phyloP scores from a whole-genome alignment of 108 stramenopile genomes.

The Asterionellopsis glacialis region DNA sequence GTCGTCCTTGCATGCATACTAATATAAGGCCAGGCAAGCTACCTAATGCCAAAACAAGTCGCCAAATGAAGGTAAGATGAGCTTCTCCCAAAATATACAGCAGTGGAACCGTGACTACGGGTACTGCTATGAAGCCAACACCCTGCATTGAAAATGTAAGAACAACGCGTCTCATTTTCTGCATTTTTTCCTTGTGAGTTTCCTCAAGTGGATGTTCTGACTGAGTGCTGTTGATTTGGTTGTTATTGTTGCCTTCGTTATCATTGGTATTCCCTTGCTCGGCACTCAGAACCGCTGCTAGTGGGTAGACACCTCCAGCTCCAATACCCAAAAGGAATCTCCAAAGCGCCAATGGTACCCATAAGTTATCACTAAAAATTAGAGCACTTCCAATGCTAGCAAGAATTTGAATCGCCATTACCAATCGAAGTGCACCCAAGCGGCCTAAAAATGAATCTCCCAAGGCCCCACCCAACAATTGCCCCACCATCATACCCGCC shows the following conservation, averaged over 20 bases:
- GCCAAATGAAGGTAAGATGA: slow-evolving; percentile 60
- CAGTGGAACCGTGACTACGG: slow-evolving; percentile 42
- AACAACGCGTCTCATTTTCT: slow-evolving; percentile 51
- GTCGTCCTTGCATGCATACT: slow-evolving; percentile 28
- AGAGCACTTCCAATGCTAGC: slow-evolving; percentile 58
- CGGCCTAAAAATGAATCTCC: slow-evolving; percentile 71
- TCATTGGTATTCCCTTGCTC: slow-evolving; percentile 32
- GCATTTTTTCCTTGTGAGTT: background rate
- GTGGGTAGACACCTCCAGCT: slow-evolving; percentile 82
- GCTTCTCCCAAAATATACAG: slow-evolving; percentile 31
- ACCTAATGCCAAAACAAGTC: slow-evolving; percentile 66
- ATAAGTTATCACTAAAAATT: slow-evolving; percentile 22
- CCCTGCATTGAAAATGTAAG: slow-evolving; percentile 80
- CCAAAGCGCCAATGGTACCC: slow-evolving; percentile 48
- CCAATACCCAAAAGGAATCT: slow-evolving; percentile 79
- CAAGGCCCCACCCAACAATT: slow-evolving; percentile 73
- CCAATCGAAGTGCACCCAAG: slow-evolving; percentile 54
- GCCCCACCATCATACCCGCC: slow-evolving; percentile 86
- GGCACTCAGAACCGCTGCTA: slow-evolving; percentile 81
- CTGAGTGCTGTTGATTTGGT: background rate
- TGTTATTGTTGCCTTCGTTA: background rate
- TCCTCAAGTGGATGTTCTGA: background rate
- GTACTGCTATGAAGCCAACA: slow-evolving; percentile 64
- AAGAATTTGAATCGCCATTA: slow-evolving; percentile 75
- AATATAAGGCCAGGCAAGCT: slow-evolving; percentile 64